Evolutionary conservation across 768 basidiomycete species (phyloP).

Genomic region (Termitomyces sp.): DNA sequence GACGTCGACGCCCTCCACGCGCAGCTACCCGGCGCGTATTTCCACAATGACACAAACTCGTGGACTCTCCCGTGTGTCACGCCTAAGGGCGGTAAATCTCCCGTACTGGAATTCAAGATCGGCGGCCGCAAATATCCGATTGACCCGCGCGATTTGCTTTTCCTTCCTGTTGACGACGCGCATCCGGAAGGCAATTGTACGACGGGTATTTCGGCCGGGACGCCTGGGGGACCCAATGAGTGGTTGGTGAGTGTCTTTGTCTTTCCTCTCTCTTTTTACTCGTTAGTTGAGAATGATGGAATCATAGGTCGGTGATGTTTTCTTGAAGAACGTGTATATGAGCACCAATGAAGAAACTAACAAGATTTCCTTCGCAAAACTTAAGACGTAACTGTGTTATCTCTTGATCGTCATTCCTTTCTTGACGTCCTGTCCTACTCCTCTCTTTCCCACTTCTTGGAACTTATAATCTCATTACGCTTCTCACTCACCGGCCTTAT

Average conservation of each 20-base stretch:
- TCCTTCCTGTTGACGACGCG: conserved; percentile 43
- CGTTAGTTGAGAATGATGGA: background rate
- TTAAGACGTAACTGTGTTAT: background rate
- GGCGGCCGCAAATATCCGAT: conserved; percentile 57
- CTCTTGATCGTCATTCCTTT: background rate
- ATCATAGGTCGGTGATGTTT: conserved; percentile 32
- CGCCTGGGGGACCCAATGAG: conserved; percentile 40
- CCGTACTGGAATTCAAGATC: conserved; percentile 48
- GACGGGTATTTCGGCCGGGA: conserved; percentile 55
- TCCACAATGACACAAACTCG: conserved; percentile 33
- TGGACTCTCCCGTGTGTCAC: conserved; percentile 59
- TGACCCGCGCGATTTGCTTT: conserved; percentile 51
- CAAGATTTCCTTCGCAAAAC: conserved; percentile 28
- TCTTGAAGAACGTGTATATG: conserved; percentile 37
- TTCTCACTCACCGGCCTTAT: background rate
- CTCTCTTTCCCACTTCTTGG: background rate
- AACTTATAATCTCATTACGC: background rate
- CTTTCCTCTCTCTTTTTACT: background rate
- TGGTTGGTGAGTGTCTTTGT: conserved; percentile 31
- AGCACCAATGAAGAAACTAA: conserved; percentile 30
- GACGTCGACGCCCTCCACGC: conserved; percentile 56
- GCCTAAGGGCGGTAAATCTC: conserved; percentile 37
- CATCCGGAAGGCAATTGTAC: conserved; percentile 50
- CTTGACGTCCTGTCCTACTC: background rate
- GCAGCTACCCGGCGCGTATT: conserved; percentile 49